Evolutionary conservation across 2,329 filamentous ascomycete genomes (phyloP), one percentile per base, ranked within the genome.

Genomic region (Cordyceps javanica): DNA sequence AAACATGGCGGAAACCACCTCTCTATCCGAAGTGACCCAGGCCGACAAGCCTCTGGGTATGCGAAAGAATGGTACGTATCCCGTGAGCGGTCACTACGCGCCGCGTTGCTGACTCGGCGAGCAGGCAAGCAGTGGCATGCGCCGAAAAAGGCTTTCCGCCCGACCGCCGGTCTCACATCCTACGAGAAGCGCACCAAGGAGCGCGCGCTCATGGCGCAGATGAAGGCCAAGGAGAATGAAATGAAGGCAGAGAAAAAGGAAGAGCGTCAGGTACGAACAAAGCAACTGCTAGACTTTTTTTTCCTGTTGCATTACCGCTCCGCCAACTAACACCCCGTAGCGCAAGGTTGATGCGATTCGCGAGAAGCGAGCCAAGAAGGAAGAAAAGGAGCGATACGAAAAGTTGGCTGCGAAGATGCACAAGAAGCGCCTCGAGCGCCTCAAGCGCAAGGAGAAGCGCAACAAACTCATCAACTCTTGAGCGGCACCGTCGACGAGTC

Each of bases 331-430:
- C 55, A 11, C n/a, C 23, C 36, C 36, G 55, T 68, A 96, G 90
- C 81, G 82, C 69, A 86, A 86, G 64, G 85, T 94, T 56, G 82
- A 92, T 68, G 82, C 82, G 11, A 89, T 97, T 69, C 92, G 89
- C 68, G 91, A 96, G 62, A 92, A 88, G 73, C 83, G 90, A 64
- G 88, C 85, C 21, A 89, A 87, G 54, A 97, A 97, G 81, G 92
- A 91, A 67, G 94, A 97, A 78, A 91, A 89, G 73, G 91, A 92
- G 68, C 81, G 93, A 64, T 97, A 93, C 70, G 90, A 91, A 72
- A 90, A 92, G 78, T 84, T 99, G 84, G 93, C 91, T 21, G 90
- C 91, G 76, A 97, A 94, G 78, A 97, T 99, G 94, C 93, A 97
- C 77, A 86, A 84, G 74, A 97, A 96, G 81, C 82, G 92, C 61